Base-by-base conservation (phyloP, 202 grass and related monocot genomes). In the Brachypodium distachyon region DNA sequence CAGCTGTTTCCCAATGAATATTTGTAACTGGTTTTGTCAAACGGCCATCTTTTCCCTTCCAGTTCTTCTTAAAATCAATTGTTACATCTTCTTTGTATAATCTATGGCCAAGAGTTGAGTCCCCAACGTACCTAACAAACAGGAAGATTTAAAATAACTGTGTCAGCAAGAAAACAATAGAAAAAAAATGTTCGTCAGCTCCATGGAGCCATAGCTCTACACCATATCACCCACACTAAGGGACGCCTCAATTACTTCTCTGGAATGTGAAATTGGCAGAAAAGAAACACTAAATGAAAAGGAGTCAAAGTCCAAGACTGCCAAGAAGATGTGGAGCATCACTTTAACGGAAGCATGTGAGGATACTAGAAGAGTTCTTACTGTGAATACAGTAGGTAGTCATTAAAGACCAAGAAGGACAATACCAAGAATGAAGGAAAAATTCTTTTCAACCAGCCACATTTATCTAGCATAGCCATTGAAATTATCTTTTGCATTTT, bases 71-170 rank as follows among this genome's bases (percentile, higher is more conserved):
- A 68, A 78, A 85, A 72, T 84, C 38, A 75, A 85, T 42, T 2
- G 73, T 84, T 73, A 86, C 68, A 75, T 84, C 64, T 86, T 97
- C 95, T 73, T 61, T 92, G 66, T 90, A 97, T 69, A 97, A 68
- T 58, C 95, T 91, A 77, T 97, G 86, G 52, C 95, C 95, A 86
- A 90, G 70, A 62, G 57, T 77, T 68, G 89, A 88, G 84, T 94
- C 84, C 57, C 95, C 89, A 47, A 92, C 89, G 41, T 94, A 94
- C 95, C 91, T 98, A 74, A 85, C 21, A 77, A 73, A 18, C 48
- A 80, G 48, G 52, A 86, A 21, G 8, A 36, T 77, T 78, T 87
- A 10, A 78, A 40, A 49, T 43, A 57, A 37, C 33, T 57, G 29
- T 27, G n/a, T 78, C 33, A 78, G 32, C 26, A 72, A 38, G n/a